Base-by-base conservation (phyloP, 192 early-diverging fungal species). In the Backusella liffmaniae region DNA sequence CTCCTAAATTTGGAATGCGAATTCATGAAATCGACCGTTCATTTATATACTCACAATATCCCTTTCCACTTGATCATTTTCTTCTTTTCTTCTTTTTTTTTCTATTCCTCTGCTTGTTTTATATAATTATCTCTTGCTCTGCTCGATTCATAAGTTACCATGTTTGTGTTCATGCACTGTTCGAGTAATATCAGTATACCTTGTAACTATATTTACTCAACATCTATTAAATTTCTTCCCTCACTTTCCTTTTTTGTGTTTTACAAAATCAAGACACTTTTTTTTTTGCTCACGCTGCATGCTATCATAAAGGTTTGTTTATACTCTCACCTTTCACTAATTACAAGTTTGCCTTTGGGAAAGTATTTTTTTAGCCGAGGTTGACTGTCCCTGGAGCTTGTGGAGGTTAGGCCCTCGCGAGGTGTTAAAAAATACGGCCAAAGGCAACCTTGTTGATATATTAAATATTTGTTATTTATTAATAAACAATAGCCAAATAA, bases 1-100 rank as follows among this genome's bases (percentile, higher is more conserved):
- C 56, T 59, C 56, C 56, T 59, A 59, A 59, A 59, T 59, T 59
- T 59, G 56, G 56, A 59, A 59, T 59, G 56, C 9, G 56, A 59
- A 56, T 56, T 56, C 53, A 56, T 56, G 53, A 56, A 56, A 56
- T 56, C 53, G 21, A 56, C 53, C 9, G 53, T 56, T 56, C 51
- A 23, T 23, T 51, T 23, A 23, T 56, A 23, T 23, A 21, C n/a
- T 56, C 21, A 56, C 21, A n/a, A 56, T 21, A 51, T 51, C 49
- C 5, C 16, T 18, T 51, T 51, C n/a, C 18, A 51, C n/a, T 44
- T 44, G 12, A 44, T 3, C 42, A 15, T 44, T 15, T 44, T 44
- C 12, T 44, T 44, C 13, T 44, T 44, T 7, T 51, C 0, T 2
- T 6, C 6, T n/a, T 51, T 51, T 51, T 51, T 51, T 51, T 51